Evolutionary conservation across 2,329 filamentous ascomycete genomes (phyloP), one percentile per base, ranked within the genome.

Genomic region (Ceratocystis variospora): DNA sequence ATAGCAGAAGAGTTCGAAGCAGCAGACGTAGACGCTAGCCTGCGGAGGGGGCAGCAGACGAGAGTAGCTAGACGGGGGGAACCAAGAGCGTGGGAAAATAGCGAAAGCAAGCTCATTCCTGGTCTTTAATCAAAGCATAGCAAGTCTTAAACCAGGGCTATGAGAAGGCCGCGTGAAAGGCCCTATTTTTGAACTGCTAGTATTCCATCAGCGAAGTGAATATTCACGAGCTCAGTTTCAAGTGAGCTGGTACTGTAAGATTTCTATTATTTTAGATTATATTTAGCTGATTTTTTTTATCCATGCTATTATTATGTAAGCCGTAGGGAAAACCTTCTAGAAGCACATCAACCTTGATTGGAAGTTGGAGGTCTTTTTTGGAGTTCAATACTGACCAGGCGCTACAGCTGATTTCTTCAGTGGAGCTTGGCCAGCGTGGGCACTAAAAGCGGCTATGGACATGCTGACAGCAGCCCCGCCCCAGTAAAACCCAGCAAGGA

Each of bases 251-350:
- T 19, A 50, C 28, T 6, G 17, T 37, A 15, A 12, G 15, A 15
- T 15, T 25, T 5, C 5, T 22, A 44, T 12, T 15, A 50, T 19
- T 5, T 37, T 8, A 19, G 2, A 22, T 22, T 10, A 22, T 63
- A 50, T 50, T 50, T 33, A 25, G 5, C 15, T 10, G 10, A 12
- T 7, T 5, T 55, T 62, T 28, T 62, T 62, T 44, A 44, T n/a
- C 7, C 31, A 22, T n/a, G 61, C 7, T 15, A n/a, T 6, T 37
- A 31, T 59, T 59, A 59, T n/a, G 55, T 59, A 59, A 59, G 8
- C 55, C 41, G 44, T 4, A 44, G 17, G 17, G 31, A 28, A 61
- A 61, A 5, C 46, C 44, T 66, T 63, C 61, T 63, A 63, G 50
- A 66, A 57, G 61, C 46, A 25, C 19, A 25, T 33, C 41, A 66